phyloP scores from a whole-genome alignment of 192 early-diverging fungal species.

The Bifiguratus adelaidae region DNA sequence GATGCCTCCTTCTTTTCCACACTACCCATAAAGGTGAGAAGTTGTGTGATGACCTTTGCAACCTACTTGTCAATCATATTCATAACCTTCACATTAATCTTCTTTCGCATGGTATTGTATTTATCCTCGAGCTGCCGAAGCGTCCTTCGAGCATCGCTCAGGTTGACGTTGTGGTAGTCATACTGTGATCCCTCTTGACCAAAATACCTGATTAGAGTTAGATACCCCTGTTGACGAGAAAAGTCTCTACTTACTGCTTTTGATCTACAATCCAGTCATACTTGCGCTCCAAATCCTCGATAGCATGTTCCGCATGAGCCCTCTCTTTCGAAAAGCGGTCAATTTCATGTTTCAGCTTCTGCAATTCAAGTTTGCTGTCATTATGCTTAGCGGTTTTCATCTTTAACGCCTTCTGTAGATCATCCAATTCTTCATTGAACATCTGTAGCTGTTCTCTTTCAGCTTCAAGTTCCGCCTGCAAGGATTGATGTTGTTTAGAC shows the following conservation, averaged over 20 bases:
- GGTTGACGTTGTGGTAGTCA: conserved; percentile 73
- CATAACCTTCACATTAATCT: conserved; percentile 91
- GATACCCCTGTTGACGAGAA: background rate
- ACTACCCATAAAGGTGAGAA: conserved; percentile 18
- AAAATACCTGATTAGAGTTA: conserved; percentile 54
- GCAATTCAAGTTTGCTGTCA: conserved; percentile 66
- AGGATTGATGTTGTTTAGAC: too few species aligned
- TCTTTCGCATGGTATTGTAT: conserved; percentile 71
- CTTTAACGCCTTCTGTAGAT: conserved; percentile 55
- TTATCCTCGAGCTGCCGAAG: conserved; percentile 67
- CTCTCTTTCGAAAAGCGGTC: conserved; percentile 60
- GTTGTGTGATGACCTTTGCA: background rate
- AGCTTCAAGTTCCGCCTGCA: conserved; percentile 36
- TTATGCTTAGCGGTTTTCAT: conserved; percentile 53
- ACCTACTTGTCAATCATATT: conserved; percentile 81
- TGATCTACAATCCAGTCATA: conserved; percentile 86
- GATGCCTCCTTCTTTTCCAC: conserved; percentile 83
- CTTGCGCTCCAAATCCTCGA: conserved; percentile 36
- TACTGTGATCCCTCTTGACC: conserved; percentile 72
- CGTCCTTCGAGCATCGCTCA: conserved; percentile 61
- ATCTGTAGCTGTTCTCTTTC: conserved; percentile 57
- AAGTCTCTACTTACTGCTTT: conserved; percentile 47
- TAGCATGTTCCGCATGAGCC: conserved; percentile 24
- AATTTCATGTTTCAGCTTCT: conserved; percentile 69
- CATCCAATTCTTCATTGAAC: conserved; percentile 71